Evolutionary conservation across 2,329 filamentous ascomycete genomes (phyloP), one percentile per base, ranked within the genome.

Genomic region (Hypoxylon sp.): DNA sequence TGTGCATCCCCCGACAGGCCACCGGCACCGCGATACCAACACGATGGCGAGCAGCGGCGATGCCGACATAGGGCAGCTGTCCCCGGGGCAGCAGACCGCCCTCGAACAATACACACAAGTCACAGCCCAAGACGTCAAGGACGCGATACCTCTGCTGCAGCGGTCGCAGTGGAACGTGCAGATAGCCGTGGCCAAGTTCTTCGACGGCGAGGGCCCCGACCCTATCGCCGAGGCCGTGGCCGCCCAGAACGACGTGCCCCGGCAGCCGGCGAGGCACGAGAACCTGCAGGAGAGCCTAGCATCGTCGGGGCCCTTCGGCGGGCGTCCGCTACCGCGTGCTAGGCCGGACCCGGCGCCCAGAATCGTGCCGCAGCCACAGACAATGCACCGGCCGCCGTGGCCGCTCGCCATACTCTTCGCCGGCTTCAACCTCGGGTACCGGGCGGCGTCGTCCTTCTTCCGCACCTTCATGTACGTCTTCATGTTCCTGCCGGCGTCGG

Each of bases 171-270:
- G 95, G 95, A 99, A 98, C 72, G 90, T 97, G 0, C 90, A 97
- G 88, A 97, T 98, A 69, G 94, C 95, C 55, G 94, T 99, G 63
- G 87, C 95, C 64, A 96, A 96, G 72, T 98, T 98, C 84, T 99
- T 97, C 73, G 95, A 99, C 70, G 95, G 95, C 67, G 95, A 98
- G 77, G 89, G 89, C 3, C 85, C 92, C 45, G 91, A 96, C 72
- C 89, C 86, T 10, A 79, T 94, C 15, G 89, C 90, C 55, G 91
- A 95, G 77, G 90, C 90, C 55, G 82, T 88, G 47, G 83, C 88
- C 45, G 81, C 83, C 6, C 81, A 88, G 58, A 77, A 82, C 48
- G 75, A 81, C n/a, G 80, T 86, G 33, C 87, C 88, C 15, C 84
- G 85, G 42, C 80, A 84, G 62, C 77, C 86, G 56, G 78, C 81